phyloP scores from a whole-genome alignment of 2,329 filamentous ascomycete species.

The Arthrobotrys conoides region DNA sequence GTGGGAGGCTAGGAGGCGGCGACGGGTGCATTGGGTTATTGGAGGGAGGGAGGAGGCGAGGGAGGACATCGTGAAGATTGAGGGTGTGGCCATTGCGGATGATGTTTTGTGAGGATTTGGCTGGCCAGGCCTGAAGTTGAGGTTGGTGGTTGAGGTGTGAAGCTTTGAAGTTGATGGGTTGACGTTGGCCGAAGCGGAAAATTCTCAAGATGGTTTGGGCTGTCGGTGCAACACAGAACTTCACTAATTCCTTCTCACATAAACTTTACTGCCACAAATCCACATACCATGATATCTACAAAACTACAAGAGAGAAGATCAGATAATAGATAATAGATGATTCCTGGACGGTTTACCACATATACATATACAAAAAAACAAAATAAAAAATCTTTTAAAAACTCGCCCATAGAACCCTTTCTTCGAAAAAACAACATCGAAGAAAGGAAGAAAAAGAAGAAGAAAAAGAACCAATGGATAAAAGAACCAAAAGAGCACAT shows the following conservation, averaged over 20 bases:
- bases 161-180: background rate
- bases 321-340: background rate
- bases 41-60: slow-evolving; percentile 29
- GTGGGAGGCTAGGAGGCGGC: background rate
- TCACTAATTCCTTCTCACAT: background rate
- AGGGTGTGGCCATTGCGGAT: slow-evolving; percentile 38
- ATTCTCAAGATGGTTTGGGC: slow-evolving; percentile 31
- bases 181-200: slow-evolving; percentile 39
- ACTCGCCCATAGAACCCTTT: background rate
- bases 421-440: background rate
- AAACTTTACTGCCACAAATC: no score
- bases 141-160: background rate
- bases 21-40: slow-evolving; percentile 10
- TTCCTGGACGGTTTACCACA: slow-evolving; percentile 31
- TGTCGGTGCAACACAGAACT: slow-evolving; percentile 23
- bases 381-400: background rate
- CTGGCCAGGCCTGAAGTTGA: background rate
- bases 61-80: slow-evolving; percentile 27
- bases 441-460: slow-evolving; percentile 10
- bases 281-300: background rate
- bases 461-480: no score
- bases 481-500: background rate
- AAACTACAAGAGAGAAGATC: background rate
- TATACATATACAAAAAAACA: slow-evolving; percentile 48
- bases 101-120: background rate